Evolutionary conservation across 2,329 filamentous ascomycete genomes (phyloP).

Genomic region (Niveomyces coronatus): DNA sequence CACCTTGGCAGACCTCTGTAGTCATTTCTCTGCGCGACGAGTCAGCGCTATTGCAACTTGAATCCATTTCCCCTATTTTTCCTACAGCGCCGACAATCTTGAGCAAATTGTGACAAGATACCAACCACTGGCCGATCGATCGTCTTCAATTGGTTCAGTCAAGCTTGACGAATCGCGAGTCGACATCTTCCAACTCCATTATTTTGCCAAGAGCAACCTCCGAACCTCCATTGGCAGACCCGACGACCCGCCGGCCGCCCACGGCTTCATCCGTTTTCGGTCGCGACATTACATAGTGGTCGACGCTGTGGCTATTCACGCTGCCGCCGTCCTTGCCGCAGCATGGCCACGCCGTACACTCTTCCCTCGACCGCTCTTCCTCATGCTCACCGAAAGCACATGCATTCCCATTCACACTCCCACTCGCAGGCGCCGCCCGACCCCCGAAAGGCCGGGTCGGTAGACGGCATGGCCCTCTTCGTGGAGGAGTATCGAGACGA

Average conservation of each 20-base stretch:
- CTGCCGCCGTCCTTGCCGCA: slow-evolving; percentile 9
- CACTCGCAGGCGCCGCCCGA: slow-evolving; percentile 30
- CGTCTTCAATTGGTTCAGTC: too few relatives aligned
- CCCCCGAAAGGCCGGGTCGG: slow-evolving; percentile 26
- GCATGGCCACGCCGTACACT: slow-evolving; percentile 43
- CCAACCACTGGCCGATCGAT: too few relatives aligned
- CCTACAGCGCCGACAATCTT: too few relatives aligned
- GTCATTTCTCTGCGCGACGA: too few relatives aligned
- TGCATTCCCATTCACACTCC: slow-evolving; percentile 30
- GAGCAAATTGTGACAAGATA: too few relatives aligned
- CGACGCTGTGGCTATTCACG: background rate
- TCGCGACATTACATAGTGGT: slow-evolving; percentile 11
- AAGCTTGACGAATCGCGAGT: too few relatives aligned
- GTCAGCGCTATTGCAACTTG: too few relatives aligned
- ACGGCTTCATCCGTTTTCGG: slow-evolving; percentile 7
- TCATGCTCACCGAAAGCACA: slow-evolving; percentile 34
- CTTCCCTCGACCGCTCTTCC: slow-evolving; percentile 41
- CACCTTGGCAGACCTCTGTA: too few relatives aligned
- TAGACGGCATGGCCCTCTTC: slow-evolving; percentile 21
- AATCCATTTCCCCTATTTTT: too few relatives aligned
- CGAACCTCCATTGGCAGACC: background rate
- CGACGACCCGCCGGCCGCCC: slow-evolving; percentile 3
- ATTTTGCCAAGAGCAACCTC: background rate
- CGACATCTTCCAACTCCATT: too few relatives aligned
- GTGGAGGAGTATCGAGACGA: slow-evolving; percentile 22